phyloP scores from a whole-genome alignment of 2,329 filamentous ascomycete genomes.

The Fusarium sp. region DNA sequence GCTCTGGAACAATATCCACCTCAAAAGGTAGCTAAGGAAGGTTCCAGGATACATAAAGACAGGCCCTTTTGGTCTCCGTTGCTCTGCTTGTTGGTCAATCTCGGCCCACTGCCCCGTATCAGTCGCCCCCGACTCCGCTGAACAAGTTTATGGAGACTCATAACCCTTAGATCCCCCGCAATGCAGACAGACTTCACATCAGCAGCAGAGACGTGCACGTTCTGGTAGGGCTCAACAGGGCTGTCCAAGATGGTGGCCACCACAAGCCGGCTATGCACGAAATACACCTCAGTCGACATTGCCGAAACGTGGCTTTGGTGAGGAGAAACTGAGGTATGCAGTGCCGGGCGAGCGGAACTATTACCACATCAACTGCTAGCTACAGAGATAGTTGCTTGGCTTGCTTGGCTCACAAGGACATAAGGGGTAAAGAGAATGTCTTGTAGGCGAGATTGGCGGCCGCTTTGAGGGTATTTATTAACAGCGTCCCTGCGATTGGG shows the following conservation, averaged over 20 bases:
- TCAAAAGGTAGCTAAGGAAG: conserved; percentile 10
- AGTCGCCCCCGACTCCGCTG: neutral
- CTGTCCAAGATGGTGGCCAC: neutral
- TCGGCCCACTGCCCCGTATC: conserved; percentile 1
- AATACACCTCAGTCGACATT: neutral
- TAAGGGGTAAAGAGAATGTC: neutral
- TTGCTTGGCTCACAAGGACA: conserved; percentile 4
- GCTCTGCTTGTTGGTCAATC: conserved; percentile 7
- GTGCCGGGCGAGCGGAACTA: conserved; percentile 24
- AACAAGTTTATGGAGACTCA: conserved; percentile 3
- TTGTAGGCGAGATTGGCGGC: conserved; percentile 2
- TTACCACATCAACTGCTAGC: conserved; percentile 4
- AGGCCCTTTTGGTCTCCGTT: neutral
- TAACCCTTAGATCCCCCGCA: conserved; percentile 16
- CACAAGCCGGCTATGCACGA: conserved; percentile 17
- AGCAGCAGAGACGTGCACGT: neutral
- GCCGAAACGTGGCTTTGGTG: conserved; percentile 13
- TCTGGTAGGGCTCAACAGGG: neutral
- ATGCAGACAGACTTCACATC: conserved; percentile 10
- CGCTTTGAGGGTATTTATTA: neutral
- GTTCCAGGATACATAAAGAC: neutral
- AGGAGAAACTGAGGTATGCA: neutral
- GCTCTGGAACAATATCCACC: neutral
- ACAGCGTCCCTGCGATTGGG: neutral
- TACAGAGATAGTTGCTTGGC: conserved; percentile 13